These are phyloP conservation scores for Coffea humblotiana DNA, from an alignment of 305 asterid species.

Conservation along the genomic window DNA sequence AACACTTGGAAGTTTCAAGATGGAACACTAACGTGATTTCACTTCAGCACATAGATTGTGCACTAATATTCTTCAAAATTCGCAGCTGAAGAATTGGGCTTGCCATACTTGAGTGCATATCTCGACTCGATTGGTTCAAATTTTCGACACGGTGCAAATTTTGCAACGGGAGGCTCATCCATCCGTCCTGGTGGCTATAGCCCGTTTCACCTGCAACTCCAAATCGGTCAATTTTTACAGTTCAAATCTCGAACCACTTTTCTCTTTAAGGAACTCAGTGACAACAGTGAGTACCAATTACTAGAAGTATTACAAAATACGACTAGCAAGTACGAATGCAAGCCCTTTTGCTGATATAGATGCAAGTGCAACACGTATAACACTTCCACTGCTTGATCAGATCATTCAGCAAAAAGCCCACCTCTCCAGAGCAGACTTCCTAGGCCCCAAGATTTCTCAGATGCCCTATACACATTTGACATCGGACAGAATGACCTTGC, in stretches of 20 bases:
- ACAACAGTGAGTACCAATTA: conserved; percentile 6
- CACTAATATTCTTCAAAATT: background rate
- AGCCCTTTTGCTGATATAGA: background rate
- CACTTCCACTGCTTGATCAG: background rate
- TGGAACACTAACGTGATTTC: too few relatives aligned
- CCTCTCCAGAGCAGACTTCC: conserved; percentile 22
- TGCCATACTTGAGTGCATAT: conserved; percentile 25
- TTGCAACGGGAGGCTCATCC: conserved; percentile 32
- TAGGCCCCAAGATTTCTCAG: conserved; percentile 25
- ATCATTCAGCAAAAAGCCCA: background rate
- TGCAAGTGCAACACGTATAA: background rate
- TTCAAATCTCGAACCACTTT: conserved; percentile 28
- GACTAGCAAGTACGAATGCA: background rate
- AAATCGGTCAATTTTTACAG: conserved; percentile 33
- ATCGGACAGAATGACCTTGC: conserved; percentile 36
- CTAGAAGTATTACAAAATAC: background rate
- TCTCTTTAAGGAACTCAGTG: conserved; percentile 15
- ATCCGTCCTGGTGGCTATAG: conserved; percentile 34
- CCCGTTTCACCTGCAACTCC: conserved; percentile 31
- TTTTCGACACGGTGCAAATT: conserved; percentile 34
- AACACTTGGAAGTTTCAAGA: background rate
- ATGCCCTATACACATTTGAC: conserved; percentile 31
- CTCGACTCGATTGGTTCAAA: conserved; percentile 30
- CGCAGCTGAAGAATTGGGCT: conserved; percentile 30
- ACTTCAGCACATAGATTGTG: background rate